Base-by-base conservation (phyloP, 768 basidiomycete species). In the Suillus hirtellus region DNA sequence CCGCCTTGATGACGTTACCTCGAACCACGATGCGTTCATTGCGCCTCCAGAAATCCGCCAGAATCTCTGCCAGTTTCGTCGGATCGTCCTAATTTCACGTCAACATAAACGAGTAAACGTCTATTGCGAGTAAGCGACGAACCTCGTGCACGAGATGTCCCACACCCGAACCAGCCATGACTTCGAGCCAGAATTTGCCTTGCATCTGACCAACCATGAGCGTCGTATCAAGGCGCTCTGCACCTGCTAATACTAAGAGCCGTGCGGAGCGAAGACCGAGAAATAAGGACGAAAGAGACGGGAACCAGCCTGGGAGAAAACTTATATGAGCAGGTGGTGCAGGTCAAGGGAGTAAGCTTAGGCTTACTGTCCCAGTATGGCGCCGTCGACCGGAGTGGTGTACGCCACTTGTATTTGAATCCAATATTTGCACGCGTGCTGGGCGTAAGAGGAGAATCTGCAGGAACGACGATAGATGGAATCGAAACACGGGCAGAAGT, bases 181-280 rank as follows among this genome's bases (percentile, higher is more conserved):
- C 94, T 27, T 84, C 89, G 73, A 98, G 83, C 76, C 98, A 96
- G 76, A 98, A 99, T 74, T 97, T 98, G 70, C 89, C 93, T 73
- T 89, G 93, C 94, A 96, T 96, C 72, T 96, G 94, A 1, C 91
- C 97, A 58, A 99, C 95, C 90, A 96, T 97, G 53, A 99, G 82
- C 67, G 93, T 88, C 68, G 86, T 90, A 71, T 99, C 97, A 4
- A 99, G 84, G 19, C 95, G 82, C 68, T 99, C 97, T 19, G 95
- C 88, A 0, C 96, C 96, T 0, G 97, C 97, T 17, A 99, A 80
- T 10, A 99, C 85, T 27, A 99, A 85, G 34, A 99, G 77, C 35
- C 96, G 87, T 0, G 96, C 96, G 0, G 93, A 85, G 15, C 89
- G 85, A 0, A 87, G 85, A 0, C 82, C 76, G 1, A 99, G 81